Base-by-base conservation (phyloP, 2,329 filamentous ascomycete species). In the Exophiala aquamarina region DNA sequence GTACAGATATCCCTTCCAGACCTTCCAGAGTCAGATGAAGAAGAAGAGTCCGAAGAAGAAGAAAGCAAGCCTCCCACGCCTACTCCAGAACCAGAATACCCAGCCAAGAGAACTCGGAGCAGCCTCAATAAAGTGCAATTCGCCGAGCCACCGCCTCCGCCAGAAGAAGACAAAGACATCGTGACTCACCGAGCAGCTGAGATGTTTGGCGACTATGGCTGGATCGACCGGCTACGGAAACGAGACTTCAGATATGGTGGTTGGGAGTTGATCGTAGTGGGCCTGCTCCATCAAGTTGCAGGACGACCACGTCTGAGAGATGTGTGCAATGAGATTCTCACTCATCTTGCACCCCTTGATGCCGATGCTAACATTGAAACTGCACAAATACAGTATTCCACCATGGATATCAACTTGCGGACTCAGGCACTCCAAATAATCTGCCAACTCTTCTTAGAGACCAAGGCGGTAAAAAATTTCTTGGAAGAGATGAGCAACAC, bases 401-500 rank as follows among this genome's bases (percentile, higher is more conserved):
- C 75, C 4, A 78, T 97, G 23, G 84, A 96, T 63, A 76, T 96
- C 58, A 96, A 97, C 63, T 72, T 86, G 42, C 87, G 92, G 11
- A 81, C 92, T 31, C 79, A 84, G 55, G 86, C 85, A 17, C 75
- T 98, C 36, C 87, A 96, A 63, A 86, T 94, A 28, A 81, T 96
- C 46, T 89, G 89, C 65, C 84, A 92, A 74, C 75, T 97, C 51
- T 91, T 88, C 2, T 78, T 91, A 46, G 86, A 90, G 61, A 96
- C 93, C 0, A 91, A 89, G 64, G 84, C 87, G 2, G 81, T 97
- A 57, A 84, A 92, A 43, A 84, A 82, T 13, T 95, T 94, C 64
- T 86, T 98, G 75, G 89, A 95, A 58, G 86, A 92, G 54, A 95
- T 91, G 69, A 89, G 87, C 55, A 88, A 92, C 62, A 87, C 89